Conservation (phyloP, 495 filamentous ascomycete species). For the Xylaria bambusicola region DNA sequence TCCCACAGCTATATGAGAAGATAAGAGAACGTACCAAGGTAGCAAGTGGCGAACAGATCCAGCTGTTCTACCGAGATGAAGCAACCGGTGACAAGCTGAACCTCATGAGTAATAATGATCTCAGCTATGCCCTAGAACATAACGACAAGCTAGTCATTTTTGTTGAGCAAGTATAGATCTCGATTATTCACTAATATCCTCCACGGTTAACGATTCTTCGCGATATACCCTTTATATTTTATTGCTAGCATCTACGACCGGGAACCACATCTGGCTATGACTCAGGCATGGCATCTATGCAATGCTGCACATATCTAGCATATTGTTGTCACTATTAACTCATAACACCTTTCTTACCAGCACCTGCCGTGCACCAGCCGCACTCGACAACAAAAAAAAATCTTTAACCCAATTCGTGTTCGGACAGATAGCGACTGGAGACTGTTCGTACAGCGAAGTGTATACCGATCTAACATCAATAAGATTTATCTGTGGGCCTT, state of each 20-base stretch:
- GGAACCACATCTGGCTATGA: slow-evolving; percentile 17
- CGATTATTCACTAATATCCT: slow-evolving; percentile 17
- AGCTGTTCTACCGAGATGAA: slow-evolving; percentile 87
- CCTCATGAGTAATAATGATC: slow-evolving; percentile 75
- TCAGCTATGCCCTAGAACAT: slow-evolving; percentile 75
- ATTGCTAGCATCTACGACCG: slow-evolving; percentile 31
- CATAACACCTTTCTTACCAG: no score
- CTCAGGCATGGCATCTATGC: slow-evolving; percentile 2
- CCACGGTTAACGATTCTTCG: slow-evolving; percentile 23
- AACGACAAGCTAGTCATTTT: slow-evolving; percentile 86
- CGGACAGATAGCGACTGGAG: background rate
- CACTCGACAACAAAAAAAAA: no score
- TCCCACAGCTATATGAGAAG: slow-evolving; percentile 78
- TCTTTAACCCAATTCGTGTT: no score
- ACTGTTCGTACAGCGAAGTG: slow-evolving; percentile 4
- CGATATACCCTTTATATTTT: slow-evolving; percentile 33
- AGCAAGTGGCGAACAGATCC: slow-evolving; percentile 60
- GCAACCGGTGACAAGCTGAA: slow-evolving; percentile 69
- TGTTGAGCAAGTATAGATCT: slow-evolving; percentile 54
- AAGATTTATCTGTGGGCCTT: background rate
- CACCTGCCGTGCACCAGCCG: no score
- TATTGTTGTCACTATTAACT: slow-evolving; percentile 6
- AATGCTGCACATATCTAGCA: background rate
- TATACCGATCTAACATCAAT: background rate
- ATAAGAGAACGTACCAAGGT: slow-evolving; percentile 76